Percentiles rank a stretch among this genome's conserved stretches.
Evolutionary conservation across 805 yeast species (phyloP).

Genomic region (Saturnispora gosingensis): DNA sequence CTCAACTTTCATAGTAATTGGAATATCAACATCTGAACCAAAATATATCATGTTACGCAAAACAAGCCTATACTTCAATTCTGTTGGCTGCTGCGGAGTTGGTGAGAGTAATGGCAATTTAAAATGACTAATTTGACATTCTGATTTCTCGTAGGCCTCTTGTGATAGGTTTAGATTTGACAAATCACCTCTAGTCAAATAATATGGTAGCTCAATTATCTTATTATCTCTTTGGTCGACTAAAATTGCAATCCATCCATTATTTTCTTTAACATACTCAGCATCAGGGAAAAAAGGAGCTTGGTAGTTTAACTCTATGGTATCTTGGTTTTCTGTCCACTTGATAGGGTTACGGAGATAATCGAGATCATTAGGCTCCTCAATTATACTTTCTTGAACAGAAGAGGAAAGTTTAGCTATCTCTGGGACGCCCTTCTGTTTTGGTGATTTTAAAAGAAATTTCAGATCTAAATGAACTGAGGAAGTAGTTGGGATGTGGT

Average conservation of each 20-base stretch:
- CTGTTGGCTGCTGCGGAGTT: slow-evolving; percentile 66
- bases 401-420: slow-evolving; percentile 31
- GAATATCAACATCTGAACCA: slow-evolving; percentile 70
- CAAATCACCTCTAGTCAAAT: slow-evolving; percentile 42
- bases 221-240: slow-evolving; percentile 71
- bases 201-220: slow-evolving; percentile 59
- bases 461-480: slow-evolving; percentile 68
- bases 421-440: slow-evolving; percentile 48
- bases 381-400: slow-evolving; percentile 28
- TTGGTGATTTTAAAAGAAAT: slow-evolving; percentile 65
- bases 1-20: slow-evolving; percentile 61
- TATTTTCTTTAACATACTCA: slow-evolving; percentile 26
- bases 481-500: slow-evolving; percentile 58
- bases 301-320: slow-evolving; percentile 45
- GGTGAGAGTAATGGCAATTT: slow-evolving; percentile 67
- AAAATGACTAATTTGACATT: slow-evolving; percentile 55
- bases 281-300: slow-evolving; percentile 70
- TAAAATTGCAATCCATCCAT: slow-evolving; percentile 61
- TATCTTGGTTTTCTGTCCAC: slow-evolving; percentile 59
- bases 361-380: slow-evolving; percentile 57
- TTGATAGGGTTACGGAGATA: slow-evolving; percentile 63
- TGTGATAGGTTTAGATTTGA: slow-evolving; percentile 46
- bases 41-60: slow-evolving; percentile 70
- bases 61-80: slow-evolving; percentile 57
- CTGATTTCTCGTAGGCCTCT: slow-evolving; percentile 38